Evolutionary conservation across 306 rosid genomes (phyloP).

Genomic region (Senna siamea): DNA sequence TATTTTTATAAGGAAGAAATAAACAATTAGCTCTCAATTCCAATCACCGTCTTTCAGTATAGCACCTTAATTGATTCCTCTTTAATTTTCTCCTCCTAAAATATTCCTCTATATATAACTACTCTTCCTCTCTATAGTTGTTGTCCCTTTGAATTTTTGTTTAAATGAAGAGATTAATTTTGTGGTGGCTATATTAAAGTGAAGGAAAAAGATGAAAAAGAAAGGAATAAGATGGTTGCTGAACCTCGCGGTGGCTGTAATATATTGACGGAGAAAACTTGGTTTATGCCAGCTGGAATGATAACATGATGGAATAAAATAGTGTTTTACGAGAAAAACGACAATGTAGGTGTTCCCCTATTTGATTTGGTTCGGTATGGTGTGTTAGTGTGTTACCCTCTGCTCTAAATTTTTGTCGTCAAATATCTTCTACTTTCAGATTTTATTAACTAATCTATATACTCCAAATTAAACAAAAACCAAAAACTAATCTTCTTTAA

Average conservation of each 20-base stretch:
- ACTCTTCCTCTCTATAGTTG: too few species aligned
- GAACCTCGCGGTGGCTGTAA: background rate
- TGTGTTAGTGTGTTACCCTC: too few species aligned
- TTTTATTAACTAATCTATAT: background rate
- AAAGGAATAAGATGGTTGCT: slow-evolving; percentile 18
- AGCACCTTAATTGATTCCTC: too few species aligned
- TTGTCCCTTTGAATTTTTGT: too few species aligned
- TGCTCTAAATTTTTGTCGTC: slow-evolving; percentile 2
- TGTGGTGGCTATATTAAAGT: too few species aligned
- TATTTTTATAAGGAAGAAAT: too few species aligned
- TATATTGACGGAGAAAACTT: background rate
- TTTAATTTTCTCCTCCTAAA: too few species aligned
- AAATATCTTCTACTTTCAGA: background rate
- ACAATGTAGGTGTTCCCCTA: background rate
- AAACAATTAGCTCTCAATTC: background rate
- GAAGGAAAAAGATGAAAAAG: too few species aligned
- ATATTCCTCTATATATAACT: too few species aligned
- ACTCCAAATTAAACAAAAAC: too few species aligned
- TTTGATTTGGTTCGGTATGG: background rate
- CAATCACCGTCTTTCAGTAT: background rate
- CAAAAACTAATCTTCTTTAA: too few species aligned
- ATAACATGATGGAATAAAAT: slow-evolving; percentile 5
- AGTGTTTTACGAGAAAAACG: background rate
- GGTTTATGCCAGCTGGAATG: slow-evolving; percentile 44
- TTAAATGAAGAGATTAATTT: too few species aligned